Base-by-base conservation (phyloP, 2,329 filamentous ascomycete species). In the Xylaria hypoxylon region DNA sequence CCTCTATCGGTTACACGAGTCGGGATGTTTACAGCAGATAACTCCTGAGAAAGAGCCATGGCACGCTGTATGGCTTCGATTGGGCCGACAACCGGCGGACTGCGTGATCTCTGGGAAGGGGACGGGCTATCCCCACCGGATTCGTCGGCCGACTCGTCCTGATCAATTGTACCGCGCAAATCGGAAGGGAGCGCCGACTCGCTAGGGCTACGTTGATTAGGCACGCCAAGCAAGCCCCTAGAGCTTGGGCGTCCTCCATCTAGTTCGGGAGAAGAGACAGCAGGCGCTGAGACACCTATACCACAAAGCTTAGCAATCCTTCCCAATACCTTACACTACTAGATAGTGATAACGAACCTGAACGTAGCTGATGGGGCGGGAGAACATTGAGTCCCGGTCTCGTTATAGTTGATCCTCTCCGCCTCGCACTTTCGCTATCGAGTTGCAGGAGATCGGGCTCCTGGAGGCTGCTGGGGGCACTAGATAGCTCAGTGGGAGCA, bases 1-100 rank as follows among this genome's bases (percentile, higher is more conserved):
- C 96, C 96, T 0, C 88, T 91, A 64, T 97, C 94, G 0, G 92
- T 98, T n/a, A 99, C 90, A 70, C 93, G 90, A 64, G 91, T 96
- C 5, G 94, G 93, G 65, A 99, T 98, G 76, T 98, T 97, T 53
- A 92, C 96, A 2, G 89, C 90, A 51, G 92, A 92, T 2, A 99
- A 86, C 77, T 94, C 94, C 77, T 93, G 92, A 10, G 95, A 97
- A 11, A 99, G 84, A 31, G 90, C 89, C 76, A 92, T 89, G 7
- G 96, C 96, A 71, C 96, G 89, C 68, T 93, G 89, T 64, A 97
- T 86, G 7, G 94, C 95, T 76, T 97, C 92, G 53, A 86, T 85
- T 0, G 89, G 86, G 0, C 89, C 87, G 19, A 94, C 76, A 0
- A 90, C 90, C 5, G 93, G 92, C 0, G 93, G 93, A 72, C 92